Base-by-base conservation (phyloP, 495 filamentous ascomycete species). In the Schizothecium vesticola region DNA sequence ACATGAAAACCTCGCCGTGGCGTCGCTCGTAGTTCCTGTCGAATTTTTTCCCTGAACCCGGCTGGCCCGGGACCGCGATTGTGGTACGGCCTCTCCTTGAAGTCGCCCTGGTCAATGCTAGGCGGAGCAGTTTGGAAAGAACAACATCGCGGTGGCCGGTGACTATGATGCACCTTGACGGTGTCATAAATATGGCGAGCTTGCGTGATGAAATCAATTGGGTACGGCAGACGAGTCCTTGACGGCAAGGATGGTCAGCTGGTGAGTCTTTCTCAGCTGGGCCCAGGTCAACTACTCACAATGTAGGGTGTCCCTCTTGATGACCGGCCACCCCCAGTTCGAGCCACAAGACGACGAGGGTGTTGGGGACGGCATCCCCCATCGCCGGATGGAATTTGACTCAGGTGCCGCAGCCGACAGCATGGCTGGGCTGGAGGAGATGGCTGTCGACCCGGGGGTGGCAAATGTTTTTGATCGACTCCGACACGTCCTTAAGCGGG, bases 91-190 rank as follows among this genome's bases (percentile, higher is more conserved):
- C 19, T 59, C 56, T 61, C 23, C 23, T n/a, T n/a, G 7, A 8
- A 7, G 55, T 5, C 55, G 8, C 12, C 16, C 2, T 10, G 6
- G 12, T 21, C 26, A 13, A 22, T 28, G 28, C 19, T 43, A 16
- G 21, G n/a, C n/a, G 59, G 19, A 12, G 9, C 25, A 86, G 84
- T 80, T 78, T 63, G 84, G 83, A 9, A 85, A 85, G 64, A 83
- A 82, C 1, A 85, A 86, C 63, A 66, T 75, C 24, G 61, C 79
- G 26, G 66, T 77, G 4, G 79, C 77, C 70, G n/a, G n/a, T n/a
- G n/a, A n/a, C n/a, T n/a, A 64, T 76, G 68, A 83, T 83, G 77
- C 84, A 86, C 66, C 73, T 85, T n/a, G 75, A 82, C n/a, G 83
- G 82, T 5, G 79, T 83, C 3, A 85, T 81, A 68, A 72, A 71